These are phyloP conservation scores for Murraya paniculata DNA, from an alignment of 345 rosid genomes.

Conservation along the genomic window DNA sequence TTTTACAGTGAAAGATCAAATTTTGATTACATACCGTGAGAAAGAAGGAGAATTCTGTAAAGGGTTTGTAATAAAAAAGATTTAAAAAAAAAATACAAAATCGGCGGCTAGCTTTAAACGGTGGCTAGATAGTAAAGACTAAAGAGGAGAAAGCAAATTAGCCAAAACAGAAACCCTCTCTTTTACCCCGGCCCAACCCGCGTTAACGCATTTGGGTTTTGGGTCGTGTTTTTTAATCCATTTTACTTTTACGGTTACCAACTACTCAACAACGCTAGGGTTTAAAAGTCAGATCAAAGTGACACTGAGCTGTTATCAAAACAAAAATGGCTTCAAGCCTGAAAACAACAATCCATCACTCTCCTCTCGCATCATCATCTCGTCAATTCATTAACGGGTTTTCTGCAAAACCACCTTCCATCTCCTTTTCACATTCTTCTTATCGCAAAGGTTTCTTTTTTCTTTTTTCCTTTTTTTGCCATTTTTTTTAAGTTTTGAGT, in stretches of 20 bases:
- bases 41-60: background rate
- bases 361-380: background rate
- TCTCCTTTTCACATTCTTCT: background rate
- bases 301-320: background rate
- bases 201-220: too few relatives aligned
- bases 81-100: background rate
- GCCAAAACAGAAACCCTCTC: background rate
- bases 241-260: background rate
- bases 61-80: background rate
- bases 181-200: background rate
- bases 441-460: slow-evolving; percentile 26
- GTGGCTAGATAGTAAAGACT: background rate
- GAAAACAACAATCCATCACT: background rate
- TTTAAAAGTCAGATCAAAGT: background rate
- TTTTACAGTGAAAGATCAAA: background rate
- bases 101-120: background rate
- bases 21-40: background rate
- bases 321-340: slow-evolving; percentile 10
- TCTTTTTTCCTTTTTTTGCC: background rate
- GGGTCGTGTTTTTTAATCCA: background rate
- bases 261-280: background rate
- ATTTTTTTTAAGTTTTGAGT: background rate
- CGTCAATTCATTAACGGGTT: background rate
- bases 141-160: background rate
- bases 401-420: background rate